Percentiles rank a stretch among this genome's conserved stretches.
These are phyloP conservation scores for Solanum piurae DNA, from an alignment of 257 asterid species.

Conservation along the genomic window DNA sequence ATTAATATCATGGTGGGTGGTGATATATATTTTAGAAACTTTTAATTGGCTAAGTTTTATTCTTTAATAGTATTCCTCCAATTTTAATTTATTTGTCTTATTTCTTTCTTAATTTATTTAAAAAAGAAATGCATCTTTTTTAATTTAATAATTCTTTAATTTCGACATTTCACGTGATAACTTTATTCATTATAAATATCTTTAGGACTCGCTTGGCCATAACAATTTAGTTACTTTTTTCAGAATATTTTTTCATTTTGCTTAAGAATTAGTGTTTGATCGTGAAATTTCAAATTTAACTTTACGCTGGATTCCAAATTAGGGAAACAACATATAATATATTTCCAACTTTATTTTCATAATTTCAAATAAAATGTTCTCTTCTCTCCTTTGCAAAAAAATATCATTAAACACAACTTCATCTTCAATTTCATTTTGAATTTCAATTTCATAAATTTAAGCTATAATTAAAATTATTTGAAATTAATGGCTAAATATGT, in stretches of 20 bases:
- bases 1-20: neutral
- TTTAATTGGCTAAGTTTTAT: neutral
- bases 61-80: neutral
- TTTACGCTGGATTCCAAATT: neutral
- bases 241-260: neutral
- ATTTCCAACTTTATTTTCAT: neutral
- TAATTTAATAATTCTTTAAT: too few species aligned
- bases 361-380: neutral
- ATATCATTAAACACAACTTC: neutral
- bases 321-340: neutral
- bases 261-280: neutral
- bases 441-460: too few species aligned
- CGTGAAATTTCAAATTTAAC: neutral
- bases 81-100: too few species aligned
- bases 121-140: too few species aligned
- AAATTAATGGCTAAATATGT: too few species aligned
- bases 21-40: neutral
- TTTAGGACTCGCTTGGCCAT: neutral
- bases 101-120: too few species aligned
- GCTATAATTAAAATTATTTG: too few species aligned
- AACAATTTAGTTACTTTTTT: neutral
- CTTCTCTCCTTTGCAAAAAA: neutral
- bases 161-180: too few species aligned
- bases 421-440: neutral
- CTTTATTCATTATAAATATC: neutral